Evolutionary conservation across 2,329 filamentous ascomycete species (phyloP).

Genomic region (Rasamsonia emersonii): DNA sequence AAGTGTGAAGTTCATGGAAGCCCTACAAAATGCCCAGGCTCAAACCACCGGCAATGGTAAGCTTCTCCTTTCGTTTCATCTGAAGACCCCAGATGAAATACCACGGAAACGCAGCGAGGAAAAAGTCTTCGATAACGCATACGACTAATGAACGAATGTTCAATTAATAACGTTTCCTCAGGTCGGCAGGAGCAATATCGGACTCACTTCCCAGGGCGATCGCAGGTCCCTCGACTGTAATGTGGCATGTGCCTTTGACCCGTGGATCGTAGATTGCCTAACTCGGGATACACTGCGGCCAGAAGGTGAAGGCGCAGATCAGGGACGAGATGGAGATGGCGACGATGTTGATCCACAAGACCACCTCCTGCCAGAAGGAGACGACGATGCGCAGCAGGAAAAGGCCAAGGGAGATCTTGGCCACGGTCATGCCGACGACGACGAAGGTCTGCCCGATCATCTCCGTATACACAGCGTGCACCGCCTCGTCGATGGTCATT

Average conservation of each 20-base stretch:
- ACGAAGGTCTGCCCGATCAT: slow-evolving; percentile 27
- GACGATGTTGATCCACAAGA: slow-evolving; percentile 22
- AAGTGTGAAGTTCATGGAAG: too few relatives aligned
- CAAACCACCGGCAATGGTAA: too few relatives aligned
- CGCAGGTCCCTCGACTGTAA: slow-evolving; percentile 9
- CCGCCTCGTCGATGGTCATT: slow-evolving; percentile 15
- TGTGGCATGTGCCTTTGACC: slow-evolving; percentile 9
- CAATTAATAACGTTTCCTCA: too few relatives aligned
- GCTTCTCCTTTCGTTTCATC: too few relatives aligned
- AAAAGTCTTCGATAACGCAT: too few relatives aligned
- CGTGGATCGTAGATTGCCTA: slow-evolving; percentile 12
- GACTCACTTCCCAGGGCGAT: slow-evolving; percentile 13
- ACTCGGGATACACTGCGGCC: slow-evolving; percentile 10
- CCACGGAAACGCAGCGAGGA: too few relatives aligned
- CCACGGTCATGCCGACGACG: slow-evolving; percentile 31
- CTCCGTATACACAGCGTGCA: slow-evolving; percentile 16
- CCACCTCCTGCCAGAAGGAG: slow-evolving; percentile 25
- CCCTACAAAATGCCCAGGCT: too few relatives aligned
- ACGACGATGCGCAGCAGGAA: slow-evolving; percentile 33
- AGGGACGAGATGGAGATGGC: slow-evolving; percentile 17
- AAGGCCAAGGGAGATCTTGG: slow-evolving; percentile 32
- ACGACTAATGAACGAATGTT: too few relatives aligned
- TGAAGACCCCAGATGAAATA: too few relatives aligned
- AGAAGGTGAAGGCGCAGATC: slow-evolving; percentile 11
- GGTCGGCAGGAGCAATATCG: too few relatives aligned